A percentile compares a stretch with the other conserved stretches of the same genome.
Evolutionary conservation across 2,329 filamentous ascomycete genomes (phyloP).

Genomic region (Trichoderma koningii): DNA sequence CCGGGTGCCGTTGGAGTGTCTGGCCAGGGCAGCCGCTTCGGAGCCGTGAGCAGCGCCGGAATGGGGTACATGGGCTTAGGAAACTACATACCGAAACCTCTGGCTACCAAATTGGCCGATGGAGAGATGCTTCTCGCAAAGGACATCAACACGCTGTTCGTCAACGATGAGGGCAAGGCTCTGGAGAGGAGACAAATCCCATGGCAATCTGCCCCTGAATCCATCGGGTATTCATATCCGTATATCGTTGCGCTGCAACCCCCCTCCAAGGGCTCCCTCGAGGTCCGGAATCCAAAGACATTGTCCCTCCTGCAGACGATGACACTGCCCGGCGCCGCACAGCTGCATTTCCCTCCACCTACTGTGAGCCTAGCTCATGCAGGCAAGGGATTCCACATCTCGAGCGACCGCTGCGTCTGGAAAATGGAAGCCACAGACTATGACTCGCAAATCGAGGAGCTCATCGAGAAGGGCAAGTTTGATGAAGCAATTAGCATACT

Average conservation of each 20-base stretch:
- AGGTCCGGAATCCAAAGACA: conserved; percentile 91
- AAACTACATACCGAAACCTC: conserved; percentile 85
- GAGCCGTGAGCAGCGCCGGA: conserved; percentile 77
- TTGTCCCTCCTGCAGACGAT: conserved; percentile 87
- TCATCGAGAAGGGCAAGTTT: conserved; percentile 71
- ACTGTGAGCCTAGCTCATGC: conserved; percentile 94
- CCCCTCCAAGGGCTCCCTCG: conserved; percentile 78
- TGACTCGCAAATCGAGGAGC: conserved; percentile 80
- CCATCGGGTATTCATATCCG: conserved; percentile 93
- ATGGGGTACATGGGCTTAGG: conserved; percentile 98
- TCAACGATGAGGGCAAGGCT: conserved; percentile 79
- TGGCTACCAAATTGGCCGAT: conserved; percentile 79
- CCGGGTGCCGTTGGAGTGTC: conserved; percentile 68
- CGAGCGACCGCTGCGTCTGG: conserved; percentile 90
- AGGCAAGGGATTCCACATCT: conserved; percentile 92
- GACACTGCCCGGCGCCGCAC: conserved; percentile 74
- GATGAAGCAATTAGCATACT: conserved; percentile 93
- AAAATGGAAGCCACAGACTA: conserved; percentile 94
- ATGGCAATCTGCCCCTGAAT: conserved; percentile 85
- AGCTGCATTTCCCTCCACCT: conserved; percentile 88
- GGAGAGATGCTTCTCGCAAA: conserved; percentile 92
- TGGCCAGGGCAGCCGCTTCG: conserved; percentile 72
- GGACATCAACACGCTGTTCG: conserved; percentile 93
- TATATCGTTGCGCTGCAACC: conserved; percentile 88
- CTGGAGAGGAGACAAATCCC: conserved; percentile 86